A percentile compares a stretch with the other conserved stretches of the same genome.
phyloP scores from a whole-genome alignment of 2,329 filamentous ascomycete species.

The Fusarium buharicum region DNA sequence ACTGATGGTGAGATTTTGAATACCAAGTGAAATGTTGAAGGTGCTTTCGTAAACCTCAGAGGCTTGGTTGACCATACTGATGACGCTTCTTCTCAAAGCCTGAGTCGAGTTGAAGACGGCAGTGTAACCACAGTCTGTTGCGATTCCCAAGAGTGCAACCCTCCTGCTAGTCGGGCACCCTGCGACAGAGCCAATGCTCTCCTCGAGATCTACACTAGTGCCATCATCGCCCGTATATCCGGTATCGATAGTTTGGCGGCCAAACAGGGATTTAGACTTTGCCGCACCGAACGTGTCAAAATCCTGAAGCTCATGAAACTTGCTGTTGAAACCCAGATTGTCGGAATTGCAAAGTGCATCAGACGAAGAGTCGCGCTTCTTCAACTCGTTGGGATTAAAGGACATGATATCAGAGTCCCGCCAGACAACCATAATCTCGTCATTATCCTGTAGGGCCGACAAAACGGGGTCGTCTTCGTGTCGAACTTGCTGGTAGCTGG shows the following conservation, averaged over 20 bases:
- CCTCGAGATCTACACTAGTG: conserved; percentile 75
- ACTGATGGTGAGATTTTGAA: conserved; percentile 85
- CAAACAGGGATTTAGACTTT: conserved; percentile 74
- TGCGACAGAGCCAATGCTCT: conserved; percentile 80
- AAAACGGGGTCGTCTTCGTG: conserved; percentile 76
- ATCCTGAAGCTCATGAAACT: conserved; percentile 63
- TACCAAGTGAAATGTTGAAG: conserved; percentile 94
- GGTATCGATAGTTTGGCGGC: conserved; percentile 76
- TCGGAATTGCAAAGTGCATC: conserved; percentile 76
- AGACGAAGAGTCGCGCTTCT: conserved; percentile 63
- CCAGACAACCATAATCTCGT: conserved; percentile 90
- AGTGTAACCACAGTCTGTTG: conserved; percentile 92
- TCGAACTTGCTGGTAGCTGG: conserved; percentile 78
- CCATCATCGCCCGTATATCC: conserved; percentile 75
- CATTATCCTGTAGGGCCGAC: conserved; percentile 57
- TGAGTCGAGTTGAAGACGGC: conserved; percentile 72
- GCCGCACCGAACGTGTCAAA: conserved; percentile 68
- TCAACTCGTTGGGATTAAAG: conserved; percentile 64
- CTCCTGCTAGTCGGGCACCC: conserved; percentile 92
- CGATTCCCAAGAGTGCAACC: conserved; percentile 90
- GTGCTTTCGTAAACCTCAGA: conserved; percentile 88
- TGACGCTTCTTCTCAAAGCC: conserved; percentile 76
- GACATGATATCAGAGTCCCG: conserved; percentile 83
- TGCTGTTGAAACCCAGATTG: conserved; percentile 80
- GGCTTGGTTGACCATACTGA: conserved; percentile 84